Conservation (phyloP, 2,329 filamentous ascomycete species). For the Xylaria multiplex region DNA sequence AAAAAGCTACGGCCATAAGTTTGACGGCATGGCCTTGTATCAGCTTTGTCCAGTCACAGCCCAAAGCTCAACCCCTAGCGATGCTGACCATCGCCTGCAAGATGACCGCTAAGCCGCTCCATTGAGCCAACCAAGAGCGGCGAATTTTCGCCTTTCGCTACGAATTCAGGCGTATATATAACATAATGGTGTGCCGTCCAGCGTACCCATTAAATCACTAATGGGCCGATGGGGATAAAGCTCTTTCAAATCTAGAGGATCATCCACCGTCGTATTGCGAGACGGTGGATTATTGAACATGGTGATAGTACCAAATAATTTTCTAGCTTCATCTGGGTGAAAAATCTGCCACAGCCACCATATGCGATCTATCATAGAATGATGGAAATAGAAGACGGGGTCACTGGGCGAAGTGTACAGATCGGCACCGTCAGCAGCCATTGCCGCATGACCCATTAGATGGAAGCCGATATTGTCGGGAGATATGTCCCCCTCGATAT, state of each 20-base stretch:
- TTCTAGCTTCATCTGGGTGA: conserved; percentile 8
- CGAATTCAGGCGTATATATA: neutral
- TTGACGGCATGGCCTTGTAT: too few relatives aligned
- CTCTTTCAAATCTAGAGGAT: conserved; percentile 1
- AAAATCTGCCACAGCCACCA: conserved; percentile 8
- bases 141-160: too few relatives aligned
- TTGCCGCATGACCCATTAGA: neutral
- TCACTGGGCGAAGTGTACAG: conserved; percentile 6
- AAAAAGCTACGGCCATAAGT: too few relatives aligned
- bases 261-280: conserved; percentile 3
- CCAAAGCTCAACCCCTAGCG: too few relatives aligned
- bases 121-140: too few relatives aligned
- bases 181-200: conserved; percentile 2
- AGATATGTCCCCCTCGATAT: neutral
- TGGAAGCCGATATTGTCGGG: neutral
- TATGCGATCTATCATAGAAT: neutral
- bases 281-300: neutral
- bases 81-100: too few relatives aligned
- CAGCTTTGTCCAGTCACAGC: too few relatives aligned
- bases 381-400: conserved; percentile 5
- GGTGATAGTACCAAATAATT: neutral
- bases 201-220: neutral
- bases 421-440: neutral
- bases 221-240: neutral
- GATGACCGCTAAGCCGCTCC: too few relatives aligned